phyloP scores from a whole-genome alignment of 768 basidiomycete genomes.

The Serpula lacrymans region DNA sequence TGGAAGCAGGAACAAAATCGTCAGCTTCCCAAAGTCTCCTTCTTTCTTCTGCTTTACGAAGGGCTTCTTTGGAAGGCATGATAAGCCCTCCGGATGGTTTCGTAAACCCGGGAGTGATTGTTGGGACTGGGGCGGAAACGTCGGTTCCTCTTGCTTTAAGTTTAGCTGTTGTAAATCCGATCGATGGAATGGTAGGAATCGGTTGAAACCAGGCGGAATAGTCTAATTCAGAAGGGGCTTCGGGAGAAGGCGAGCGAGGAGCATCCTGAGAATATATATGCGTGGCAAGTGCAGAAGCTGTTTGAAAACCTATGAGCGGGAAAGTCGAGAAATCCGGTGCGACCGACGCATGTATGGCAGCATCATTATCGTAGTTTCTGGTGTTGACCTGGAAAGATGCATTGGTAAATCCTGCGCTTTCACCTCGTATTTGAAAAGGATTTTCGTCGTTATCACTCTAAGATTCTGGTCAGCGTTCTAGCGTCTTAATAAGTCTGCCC shows the following conservation, averaged over 20 bases:
- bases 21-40: constrained; percentile 48
- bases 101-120: constrained; percentile 1
- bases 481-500: not conserved
- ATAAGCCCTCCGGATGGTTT: constrained; percentile 32
- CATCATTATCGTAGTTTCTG: too few relatives aligned
- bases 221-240: constrained; percentile 36
- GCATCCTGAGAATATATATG: constrained; percentile 5
- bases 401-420: not conserved
- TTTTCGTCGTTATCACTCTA: constrained; percentile 19
- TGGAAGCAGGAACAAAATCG: constrained; percentile 17
- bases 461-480: not conserved
- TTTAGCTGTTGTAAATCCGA: constrained; percentile 40
- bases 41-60: constrained; percentile 52
- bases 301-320: not conserved
- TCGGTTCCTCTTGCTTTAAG: too few relatives aligned
- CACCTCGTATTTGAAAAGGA: constrained; percentile 13
- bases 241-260: constrained; percentile 33
- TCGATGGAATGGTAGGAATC: constrained; percentile 19
- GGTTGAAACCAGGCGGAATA: constrained; percentile 51
- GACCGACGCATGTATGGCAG: constrained; percentile 15
- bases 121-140: constrained; percentile 6
- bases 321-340: constrained; percentile 11
- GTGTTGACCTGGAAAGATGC: too few relatives aligned
- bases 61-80: constrained; percentile 49
- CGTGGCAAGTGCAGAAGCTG: not conserved